Evolutionary conservation across 768 basidiomycete genomes (phyloP), one percentile per base, ranked within the genome.

Genomic region (Pleurotus djamor): DNA sequence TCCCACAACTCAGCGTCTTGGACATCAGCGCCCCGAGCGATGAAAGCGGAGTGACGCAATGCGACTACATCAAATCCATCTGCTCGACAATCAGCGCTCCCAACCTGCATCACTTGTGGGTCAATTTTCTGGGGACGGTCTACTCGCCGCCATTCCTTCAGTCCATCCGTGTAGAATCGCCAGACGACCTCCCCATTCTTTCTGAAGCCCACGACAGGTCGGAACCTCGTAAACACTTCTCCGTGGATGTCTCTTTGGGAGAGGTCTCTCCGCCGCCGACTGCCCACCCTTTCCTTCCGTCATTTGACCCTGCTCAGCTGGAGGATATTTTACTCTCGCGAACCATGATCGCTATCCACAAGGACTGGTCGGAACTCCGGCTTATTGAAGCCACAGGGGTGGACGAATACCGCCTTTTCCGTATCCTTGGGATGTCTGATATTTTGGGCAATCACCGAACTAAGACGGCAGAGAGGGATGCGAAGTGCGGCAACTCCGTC

Each of bases 71-170:
- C 28, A 56, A 56, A 21, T 12, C 7, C 10, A 45, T 56, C 41
- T 56, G 37, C 54, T 56, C 54, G 5, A 50, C 17, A 7, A 35
- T 50, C 7, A 17, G 12, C 49, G 16, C 49, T 12, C 49, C 41
- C 37, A n/a, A 56, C 8, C 54, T 56, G 12, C 41, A 21, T 32
- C 36, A 38, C 38, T 17, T 56, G 13, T 44, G 54, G 54, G 13
- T 56, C 41, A 56, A 56, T 32, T 56, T 56, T 28, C 38, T 44
- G 38, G 54, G 54, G 8, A 44, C n/a, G 10, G 54, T 50, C 10
- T 43, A 44, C 16, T 56, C 54, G 5, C 37, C 37, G 14, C 54
- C 54, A 21, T 44, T 33, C 54, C 36, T 54, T 3, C 52, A 37
- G 17, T 54, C 37, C 37, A 54, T 54, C 49, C 49, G 34, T 10